Evolutionary conservation across 1,284 basidiomycete species (phyloP), one percentile per base, ranked within the genome.

Genomic region (Butyriboletus appendiculatus): DNA sequence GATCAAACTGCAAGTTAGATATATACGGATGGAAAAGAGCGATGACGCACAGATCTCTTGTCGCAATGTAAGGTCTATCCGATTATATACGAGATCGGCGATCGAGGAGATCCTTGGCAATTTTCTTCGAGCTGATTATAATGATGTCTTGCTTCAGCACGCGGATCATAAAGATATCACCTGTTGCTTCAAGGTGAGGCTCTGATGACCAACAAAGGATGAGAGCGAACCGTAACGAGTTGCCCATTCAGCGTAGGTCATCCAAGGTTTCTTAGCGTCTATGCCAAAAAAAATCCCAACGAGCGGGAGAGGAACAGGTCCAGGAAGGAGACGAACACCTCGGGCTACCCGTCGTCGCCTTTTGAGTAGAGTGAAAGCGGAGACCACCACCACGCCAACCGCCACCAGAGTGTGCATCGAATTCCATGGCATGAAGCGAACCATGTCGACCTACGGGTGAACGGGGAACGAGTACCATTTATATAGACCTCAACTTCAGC

Each of bases 101-200:
- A 1, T 67, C 65, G 6, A 67, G 33, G 11, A 67, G 66, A 1
- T 68, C 64, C 34, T 59, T 55, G n/a, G 60, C 62, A 26, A 63
- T 39, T 18, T 57, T 61, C 40, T 62, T 45, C 10, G 66, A 66
- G 43, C 37, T 59, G 7, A 69, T 62, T 4, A 70, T 54, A 20
- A 70, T 43, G 8, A 59, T 57, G 4, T 67, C 53, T 47, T 69
- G 58, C 26, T 58, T 55, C 8, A 70, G 28, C 4, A 69, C 53
- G 20, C 57, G 60, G 22, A 57, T 45, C 49, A 54, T 64, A 15
- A 69, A 53, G 2, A 70, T 52, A 18, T 58, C 57, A 5, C 67
- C 64, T 66, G n/a, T 52, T 9, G 6, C 2, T 18, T n/a, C 7
- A 14, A 43, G 32, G 26, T 61, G 18, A 56, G 33, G 16, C 4